phyloP scores from a whole-genome alignment of 2,329 filamentous ascomycete species.

The Macrophomina pseudophaseolina region DNA sequence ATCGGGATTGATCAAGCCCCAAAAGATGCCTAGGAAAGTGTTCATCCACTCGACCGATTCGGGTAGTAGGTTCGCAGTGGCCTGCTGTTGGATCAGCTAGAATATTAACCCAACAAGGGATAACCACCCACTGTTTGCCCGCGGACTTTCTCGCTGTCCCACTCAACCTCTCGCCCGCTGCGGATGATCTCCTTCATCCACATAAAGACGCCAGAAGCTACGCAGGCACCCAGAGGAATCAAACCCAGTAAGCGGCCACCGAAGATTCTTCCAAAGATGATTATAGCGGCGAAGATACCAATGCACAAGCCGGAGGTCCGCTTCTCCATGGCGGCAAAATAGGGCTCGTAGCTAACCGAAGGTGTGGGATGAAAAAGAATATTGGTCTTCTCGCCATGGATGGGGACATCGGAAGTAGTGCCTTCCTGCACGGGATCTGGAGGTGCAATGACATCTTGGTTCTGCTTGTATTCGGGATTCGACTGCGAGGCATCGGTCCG shows the following conservation, averaged over 20 bases:
- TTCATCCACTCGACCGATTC: slow-evolving; percentile 97
- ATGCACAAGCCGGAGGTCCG: slow-evolving; percentile 73
- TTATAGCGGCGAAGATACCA: slow-evolving; percentile 73
- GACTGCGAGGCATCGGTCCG: slow-evolving; percentile 74
- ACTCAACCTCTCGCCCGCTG: slow-evolving; percentile 82
- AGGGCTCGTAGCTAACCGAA: slow-evolving; percentile 85
- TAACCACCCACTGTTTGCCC: slow-evolving; percentile 69
- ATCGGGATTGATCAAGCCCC: slow-evolving; percentile 92
- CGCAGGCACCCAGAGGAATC: slow-evolving; percentile 71
- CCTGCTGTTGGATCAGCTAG: slow-evolving; percentile 46
- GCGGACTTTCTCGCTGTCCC: slow-evolving; percentile 83
- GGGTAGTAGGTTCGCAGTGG: slow-evolving; percentile 85
- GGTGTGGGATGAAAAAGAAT: slow-evolving; percentile 95
- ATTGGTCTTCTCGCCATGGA: slow-evolving; percentile 95
- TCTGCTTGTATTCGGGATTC: slow-evolving; percentile 78
- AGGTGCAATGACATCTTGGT: slow-evolving; percentile 88
- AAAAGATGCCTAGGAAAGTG: slow-evolving; percentile 79
- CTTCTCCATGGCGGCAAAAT: slow-evolving; percentile 77
- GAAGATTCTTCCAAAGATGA: slow-evolving; percentile 79
- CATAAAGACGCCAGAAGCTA: slow-evolving; percentile 79
- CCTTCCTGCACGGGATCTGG: slow-evolving; percentile 84
- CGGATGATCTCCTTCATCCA: slow-evolving; percentile 89
- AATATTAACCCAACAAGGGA: not conserved
- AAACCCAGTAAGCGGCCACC: slow-evolving; percentile 79
- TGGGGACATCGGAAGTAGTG: slow-evolving; percentile 89